phyloP scores from a whole-genome alignment of 805 yeast genomes.

The Wickerhamiella vanderwaltii region DNA sequence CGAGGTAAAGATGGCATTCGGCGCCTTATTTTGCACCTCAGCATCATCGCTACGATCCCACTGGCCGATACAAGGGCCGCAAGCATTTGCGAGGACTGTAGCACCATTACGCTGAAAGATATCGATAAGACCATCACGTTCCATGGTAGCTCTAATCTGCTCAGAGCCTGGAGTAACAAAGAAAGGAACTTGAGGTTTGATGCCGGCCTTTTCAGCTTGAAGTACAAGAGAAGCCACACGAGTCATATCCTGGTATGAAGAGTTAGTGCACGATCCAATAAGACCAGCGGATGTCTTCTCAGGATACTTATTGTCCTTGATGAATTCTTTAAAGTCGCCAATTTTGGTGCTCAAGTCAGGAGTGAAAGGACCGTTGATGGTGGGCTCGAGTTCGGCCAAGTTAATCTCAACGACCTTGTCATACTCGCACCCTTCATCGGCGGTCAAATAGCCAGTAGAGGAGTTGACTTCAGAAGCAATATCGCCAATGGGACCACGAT shows the following conservation, averaged over 20 bases:
- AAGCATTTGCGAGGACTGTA: conserved; percentile 86
- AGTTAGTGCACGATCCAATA: conserved; percentile 97
- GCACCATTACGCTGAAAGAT: conserved; percentile 83
- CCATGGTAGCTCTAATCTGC: conserved; percentile 93
- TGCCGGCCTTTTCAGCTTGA: conserved; percentile 77
- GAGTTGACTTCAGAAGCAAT: conserved; percentile 53
- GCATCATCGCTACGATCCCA: conserved; percentile 71
- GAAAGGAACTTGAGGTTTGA: conserved; percentile 82
- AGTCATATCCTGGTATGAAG: conserved; percentile 96
- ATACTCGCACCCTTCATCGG: conserved; percentile 82
- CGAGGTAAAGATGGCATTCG: conserved; percentile 87
- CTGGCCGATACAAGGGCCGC: conserved; percentile 99
- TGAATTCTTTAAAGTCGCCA: conserved; percentile 62
- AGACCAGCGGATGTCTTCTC: conserved; percentile 76
- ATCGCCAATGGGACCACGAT: conserved; percentile 70
- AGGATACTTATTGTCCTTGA: conserved; percentile 76
- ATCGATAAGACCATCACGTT: conserved; percentile 80
- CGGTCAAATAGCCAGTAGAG: conserved; percentile 51
- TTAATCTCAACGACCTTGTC: conserved; percentile 88
- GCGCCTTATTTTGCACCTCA: conserved; percentile 55
- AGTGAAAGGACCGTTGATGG: conserved; percentile 95
- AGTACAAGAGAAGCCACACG: conserved; percentile 83
- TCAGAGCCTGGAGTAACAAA: conserved; percentile 98
- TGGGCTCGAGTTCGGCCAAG: conserved; percentile 79
- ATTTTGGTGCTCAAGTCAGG: conserved; percentile 95